phyloP scores from a whole-genome alignment of 176 grass and related monocot species.

The Phyllostachys edulis region DNA sequence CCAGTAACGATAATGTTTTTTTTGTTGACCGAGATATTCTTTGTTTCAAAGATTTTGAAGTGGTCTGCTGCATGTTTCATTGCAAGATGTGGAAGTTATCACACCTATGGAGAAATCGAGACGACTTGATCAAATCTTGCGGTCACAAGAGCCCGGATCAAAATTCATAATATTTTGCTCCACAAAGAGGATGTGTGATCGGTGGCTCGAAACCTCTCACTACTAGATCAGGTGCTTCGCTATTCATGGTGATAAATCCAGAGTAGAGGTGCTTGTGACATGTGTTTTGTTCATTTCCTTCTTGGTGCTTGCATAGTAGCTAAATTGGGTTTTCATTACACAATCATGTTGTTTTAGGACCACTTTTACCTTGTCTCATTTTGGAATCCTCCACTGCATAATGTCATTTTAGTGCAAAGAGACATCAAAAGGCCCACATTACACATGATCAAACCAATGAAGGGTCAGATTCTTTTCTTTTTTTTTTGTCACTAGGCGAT shows the following conservation, averaged over 20 bases:
- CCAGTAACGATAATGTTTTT: constrained; percentile 44
- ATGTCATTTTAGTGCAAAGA: no score
- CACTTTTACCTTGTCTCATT: no score
- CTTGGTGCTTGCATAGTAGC: no score
- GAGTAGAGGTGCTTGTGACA: no score
- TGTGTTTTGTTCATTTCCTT: no score
- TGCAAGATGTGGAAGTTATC: constrained; percentile 77
- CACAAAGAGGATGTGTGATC: constrained; percentile 96
- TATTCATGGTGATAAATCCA: constrained; percentile 99
- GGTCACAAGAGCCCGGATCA: constrained; percentile 73
- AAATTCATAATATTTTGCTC: constrained; percentile 97
- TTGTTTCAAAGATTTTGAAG: constrained; percentile 31
- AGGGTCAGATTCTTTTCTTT: no score
- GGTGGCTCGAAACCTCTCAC: constrained; percentile 61
- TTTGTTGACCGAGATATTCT: not conserved
- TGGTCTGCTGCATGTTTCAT: constrained; percentile 29
- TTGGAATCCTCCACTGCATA: no score
- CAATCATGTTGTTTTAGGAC: no score
- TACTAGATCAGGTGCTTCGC: constrained; percentile 74
- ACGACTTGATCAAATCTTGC: constrained; percentile 80
- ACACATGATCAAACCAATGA: no score
- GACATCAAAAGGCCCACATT: no score
- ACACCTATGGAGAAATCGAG: constrained; percentile 61
- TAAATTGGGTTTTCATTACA: no score
- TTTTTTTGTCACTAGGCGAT: no score